A percentile compares a stretch with the other conserved stretches of the same genome.
phyloP scores from a whole-genome alignment of 306 rosid species.

The Styphnolobium japonicum region DNA sequence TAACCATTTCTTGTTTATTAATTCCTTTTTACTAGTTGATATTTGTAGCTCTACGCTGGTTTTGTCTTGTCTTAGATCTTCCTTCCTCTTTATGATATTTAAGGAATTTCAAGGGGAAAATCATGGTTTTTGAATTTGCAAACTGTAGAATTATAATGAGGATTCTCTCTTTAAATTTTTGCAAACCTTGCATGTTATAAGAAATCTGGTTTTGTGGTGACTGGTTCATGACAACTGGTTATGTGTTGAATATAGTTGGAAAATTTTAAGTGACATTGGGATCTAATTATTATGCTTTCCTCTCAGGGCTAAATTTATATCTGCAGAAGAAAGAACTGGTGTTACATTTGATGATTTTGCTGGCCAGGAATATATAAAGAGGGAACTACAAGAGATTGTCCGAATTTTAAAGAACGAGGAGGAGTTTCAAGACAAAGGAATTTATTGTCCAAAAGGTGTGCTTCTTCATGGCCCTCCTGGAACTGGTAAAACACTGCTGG shows the following conservation, averaged over 20 bases:
- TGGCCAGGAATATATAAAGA: constrained; percentile 98
- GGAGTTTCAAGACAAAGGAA: constrained; percentile 92
- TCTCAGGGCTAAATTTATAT: constrained; percentile 93
- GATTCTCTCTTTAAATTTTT: background rate
- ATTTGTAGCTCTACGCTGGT: background rate
- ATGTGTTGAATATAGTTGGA: constrained; percentile 15
- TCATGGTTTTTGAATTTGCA: background rate
- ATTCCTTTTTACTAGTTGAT: background rate
- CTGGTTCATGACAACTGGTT: constrained; percentile 21
- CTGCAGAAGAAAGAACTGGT: constrained; percentile 98
- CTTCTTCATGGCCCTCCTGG: constrained; percentile 99
- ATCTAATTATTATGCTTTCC: constrained; percentile 48
- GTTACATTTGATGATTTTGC: constrained; percentile 96
- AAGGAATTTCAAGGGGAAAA: background rate
- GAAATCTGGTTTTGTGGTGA: constrained; percentile 20
- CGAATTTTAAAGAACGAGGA: constrained; percentile 85
- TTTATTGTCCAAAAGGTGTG: constrained; percentile 96
- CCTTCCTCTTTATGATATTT: constrained; percentile 6
- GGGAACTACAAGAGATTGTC: constrained; percentile 94
- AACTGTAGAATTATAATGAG: background rate
- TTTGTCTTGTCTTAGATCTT: background rate
- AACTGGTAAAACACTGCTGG: constrained; percentile 95
- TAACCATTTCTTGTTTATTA: background rate
- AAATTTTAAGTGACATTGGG: constrained; percentile 12
- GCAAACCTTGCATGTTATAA: background rate